phyloP scores from a whole-genome alignment of 2,329 filamentous ascomycete genomes.

The Colletotrichum tropicale region DNA sequence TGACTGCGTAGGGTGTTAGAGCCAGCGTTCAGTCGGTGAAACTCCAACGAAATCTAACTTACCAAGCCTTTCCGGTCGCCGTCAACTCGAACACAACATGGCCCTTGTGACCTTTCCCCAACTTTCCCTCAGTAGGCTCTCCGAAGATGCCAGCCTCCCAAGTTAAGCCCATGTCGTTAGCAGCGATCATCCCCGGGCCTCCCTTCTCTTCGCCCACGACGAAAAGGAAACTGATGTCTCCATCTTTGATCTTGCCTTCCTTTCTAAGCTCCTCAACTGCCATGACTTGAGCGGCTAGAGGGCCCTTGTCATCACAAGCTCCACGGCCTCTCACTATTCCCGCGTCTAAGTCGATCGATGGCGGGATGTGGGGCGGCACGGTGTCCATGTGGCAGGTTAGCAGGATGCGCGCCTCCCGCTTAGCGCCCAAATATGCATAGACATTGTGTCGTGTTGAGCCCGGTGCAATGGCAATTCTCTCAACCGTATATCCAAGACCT shows the following conservation, averaged over 20 bases:
- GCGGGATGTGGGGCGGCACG: neutral
- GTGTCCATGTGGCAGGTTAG: neutral
- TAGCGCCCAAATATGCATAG: neutral
- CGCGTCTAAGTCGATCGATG: neutral
- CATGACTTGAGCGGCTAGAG: neutral
- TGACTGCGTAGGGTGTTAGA: neutral
- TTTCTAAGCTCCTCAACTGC: neutral
- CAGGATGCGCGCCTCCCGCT: neutral
- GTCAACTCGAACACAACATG: slow-evolving; percentile 62
- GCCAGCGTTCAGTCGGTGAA: too few species aligned
- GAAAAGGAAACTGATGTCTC: slow-evolving; percentile 50
- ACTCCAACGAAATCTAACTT: neutral
- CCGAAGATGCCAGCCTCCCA: slow-evolving; percentile 74
- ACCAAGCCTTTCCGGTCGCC: slow-evolving; percentile 63
- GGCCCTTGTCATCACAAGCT: neutral
- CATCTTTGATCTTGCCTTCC: slow-evolving; percentile 25
- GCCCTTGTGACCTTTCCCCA: slow-evolving; percentile 76
- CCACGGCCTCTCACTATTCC: neutral
- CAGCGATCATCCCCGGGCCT: slow-evolving; percentile 67
- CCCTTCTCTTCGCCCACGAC: slow-evolving; percentile 71
- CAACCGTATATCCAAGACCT: fast-evolving
- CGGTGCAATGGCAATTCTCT: neutral
- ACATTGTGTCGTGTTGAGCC: neutral
- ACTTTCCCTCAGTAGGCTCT: slow-evolving; percentile 74
- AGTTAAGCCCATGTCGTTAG: slow-evolving; percentile 47